A percentile compares a stretch with the other conserved stretches of the same genome.
Evolutionary conservation across 129 eudicot genomes (phyloP).

Genomic region (Kitagawia praeruptora): DNA sequence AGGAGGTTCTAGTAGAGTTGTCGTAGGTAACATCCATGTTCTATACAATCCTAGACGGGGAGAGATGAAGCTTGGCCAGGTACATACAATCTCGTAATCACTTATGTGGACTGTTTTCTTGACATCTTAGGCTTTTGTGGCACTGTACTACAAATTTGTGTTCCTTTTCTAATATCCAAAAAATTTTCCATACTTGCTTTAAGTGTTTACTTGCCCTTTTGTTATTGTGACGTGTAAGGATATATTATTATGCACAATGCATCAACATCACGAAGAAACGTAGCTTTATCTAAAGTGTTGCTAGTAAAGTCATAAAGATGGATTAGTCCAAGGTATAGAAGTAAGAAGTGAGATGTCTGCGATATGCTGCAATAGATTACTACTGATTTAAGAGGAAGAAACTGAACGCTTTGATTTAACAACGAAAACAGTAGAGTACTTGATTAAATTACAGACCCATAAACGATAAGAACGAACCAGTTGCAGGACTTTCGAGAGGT

Average conservation of each 20-base stretch:
- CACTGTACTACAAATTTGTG: neutral
- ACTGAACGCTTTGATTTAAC: too few relatives aligned
- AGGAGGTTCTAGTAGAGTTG: conserved; percentile 41
- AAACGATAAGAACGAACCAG: too few relatives aligned
- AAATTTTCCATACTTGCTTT: neutral
- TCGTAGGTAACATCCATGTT: conserved; percentile 85
- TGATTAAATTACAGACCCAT: too few relatives aligned
- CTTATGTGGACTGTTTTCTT: neutral
- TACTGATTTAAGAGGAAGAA: too few relatives aligned
- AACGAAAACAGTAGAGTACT: too few relatives aligned
- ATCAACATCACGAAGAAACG: neutral
- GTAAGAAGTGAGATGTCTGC: neutral
- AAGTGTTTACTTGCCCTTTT: neutral
- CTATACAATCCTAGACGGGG: conserved; percentile 95
- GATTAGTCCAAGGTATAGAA: neutral
- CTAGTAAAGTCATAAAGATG: neutral
- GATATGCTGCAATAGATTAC: too few relatives aligned
- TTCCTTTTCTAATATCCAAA: neutral
- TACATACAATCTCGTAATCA: conserved; percentile 10
- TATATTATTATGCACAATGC: neutral
- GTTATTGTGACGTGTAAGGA: neutral
- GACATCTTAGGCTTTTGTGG: neutral
- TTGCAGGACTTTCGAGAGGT: too few relatives aligned
- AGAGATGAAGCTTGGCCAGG: conserved; percentile 97
- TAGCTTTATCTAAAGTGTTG: neutral